Conservation (phyloP, 108 stramenopile genomes). For the Halocafeteria seosinensis region DNA sequence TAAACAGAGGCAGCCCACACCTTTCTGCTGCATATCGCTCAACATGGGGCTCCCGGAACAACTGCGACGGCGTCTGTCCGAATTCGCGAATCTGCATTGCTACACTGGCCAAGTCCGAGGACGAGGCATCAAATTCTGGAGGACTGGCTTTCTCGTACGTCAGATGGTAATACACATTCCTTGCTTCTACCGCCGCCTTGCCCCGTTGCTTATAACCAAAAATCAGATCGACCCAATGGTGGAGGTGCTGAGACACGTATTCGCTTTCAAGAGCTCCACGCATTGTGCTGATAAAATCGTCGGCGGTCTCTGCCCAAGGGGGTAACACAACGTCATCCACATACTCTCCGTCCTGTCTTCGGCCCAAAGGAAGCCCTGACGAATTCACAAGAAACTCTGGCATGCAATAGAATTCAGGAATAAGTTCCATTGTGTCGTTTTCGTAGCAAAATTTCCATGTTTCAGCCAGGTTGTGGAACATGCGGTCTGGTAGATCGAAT, state of each 20-base stretch:
- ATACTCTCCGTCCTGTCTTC: slow-evolving; percentile 6
- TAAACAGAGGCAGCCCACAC: no score
- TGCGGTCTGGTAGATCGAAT: slow-evolving; percentile 86
- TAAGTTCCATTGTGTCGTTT: slow-evolving; percentile 92
- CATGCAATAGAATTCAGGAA: slow-evolving; percentile 71
- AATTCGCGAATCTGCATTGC: slow-evolving; percentile 43
- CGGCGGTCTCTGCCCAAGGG: slow-evolving; percentile 33
- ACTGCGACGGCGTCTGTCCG: slow-evolving; percentile 40
- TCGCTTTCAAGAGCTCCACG: slow-evolving; percentile 53
- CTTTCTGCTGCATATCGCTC: no score
- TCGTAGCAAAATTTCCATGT: slow-evolving; percentile 55
- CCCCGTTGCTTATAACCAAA: slow-evolving; percentile 84
- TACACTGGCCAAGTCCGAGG: slow-evolving; percentile 63
- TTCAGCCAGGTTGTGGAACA: slow-evolving; percentile 58
- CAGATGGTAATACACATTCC: slow-evolving; percentile 86
- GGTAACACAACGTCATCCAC: slow-evolving; percentile 40
- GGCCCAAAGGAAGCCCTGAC: slow-evolving; percentile 21
- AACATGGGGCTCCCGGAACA: slow-evolving; percentile 32
- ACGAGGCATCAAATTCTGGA: slow-evolving; percentile 61
- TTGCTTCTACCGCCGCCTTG: slow-evolving; percentile 51
- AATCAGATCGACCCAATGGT: slow-evolving; percentile 85
- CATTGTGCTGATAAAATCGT: slow-evolving; percentile 26
- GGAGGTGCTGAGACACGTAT: slow-evolving; percentile 67
- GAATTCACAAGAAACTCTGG: slow-evolving; percentile 38
- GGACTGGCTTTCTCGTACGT: slow-evolving; percentile 92